Percentiles rank a stretch among this genome's conserved stretches.
Evolutionary conservation across 1,284 basidiomycete species (phyloP).

Genomic region (Microbotryum saponariae): DNA sequence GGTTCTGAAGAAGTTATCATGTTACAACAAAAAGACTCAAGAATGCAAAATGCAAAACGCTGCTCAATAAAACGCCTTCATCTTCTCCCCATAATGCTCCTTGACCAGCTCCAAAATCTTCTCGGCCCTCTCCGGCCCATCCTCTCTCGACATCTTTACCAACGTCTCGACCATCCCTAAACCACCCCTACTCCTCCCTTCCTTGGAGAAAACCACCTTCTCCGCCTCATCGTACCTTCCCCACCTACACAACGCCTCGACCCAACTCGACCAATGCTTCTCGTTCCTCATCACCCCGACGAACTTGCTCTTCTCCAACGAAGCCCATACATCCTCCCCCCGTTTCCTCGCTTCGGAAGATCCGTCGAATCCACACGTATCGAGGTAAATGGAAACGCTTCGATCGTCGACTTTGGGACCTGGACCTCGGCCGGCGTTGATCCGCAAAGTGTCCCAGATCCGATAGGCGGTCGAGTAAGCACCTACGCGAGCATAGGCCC

Average conservation of each 20-base stretch:
- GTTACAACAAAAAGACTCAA: too few species aligned
- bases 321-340: slow-evolving; percentile 19
- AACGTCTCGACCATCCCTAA: slow-evolving; percentile 40
- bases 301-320: background rate
- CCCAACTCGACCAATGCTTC: slow-evolving; percentile 61
- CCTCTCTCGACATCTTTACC: slow-evolving; percentile 40
- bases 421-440: slow-evolving; percentile 44
- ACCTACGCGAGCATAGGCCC: slow-evolving; percentile 71
- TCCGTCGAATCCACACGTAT: slow-evolving; percentile 64
- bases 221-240: slow-evolving; percentile 61
- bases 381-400: slow-evolving; percentile 72
- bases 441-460: slow-evolving; percentile 68
- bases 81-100: background rate
- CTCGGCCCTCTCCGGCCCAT: background rate
- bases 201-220: slow-evolving; percentile 49
- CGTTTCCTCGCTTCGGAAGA: slow-evolving; percentile 1
- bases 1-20: too few species aligned
- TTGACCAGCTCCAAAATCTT: slow-evolving; percentile 1
- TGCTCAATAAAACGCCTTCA: background rate
- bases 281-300: slow-evolving; percentile 46
- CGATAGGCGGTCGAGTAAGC: slow-evolving; percentile 62
- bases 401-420: slow-evolving; percentile 48
- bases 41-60: background rate
- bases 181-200: slow-evolving; percentile 31
- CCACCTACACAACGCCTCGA: slow-evolving; percentile 78